A percentile compares a stretch with the other conserved stretches of the same genome.
These are phyloP conservation scores for Starmerella roubikii DNA, from an alignment of 805 yeast genomes.

Conservation along the genomic window DNA sequence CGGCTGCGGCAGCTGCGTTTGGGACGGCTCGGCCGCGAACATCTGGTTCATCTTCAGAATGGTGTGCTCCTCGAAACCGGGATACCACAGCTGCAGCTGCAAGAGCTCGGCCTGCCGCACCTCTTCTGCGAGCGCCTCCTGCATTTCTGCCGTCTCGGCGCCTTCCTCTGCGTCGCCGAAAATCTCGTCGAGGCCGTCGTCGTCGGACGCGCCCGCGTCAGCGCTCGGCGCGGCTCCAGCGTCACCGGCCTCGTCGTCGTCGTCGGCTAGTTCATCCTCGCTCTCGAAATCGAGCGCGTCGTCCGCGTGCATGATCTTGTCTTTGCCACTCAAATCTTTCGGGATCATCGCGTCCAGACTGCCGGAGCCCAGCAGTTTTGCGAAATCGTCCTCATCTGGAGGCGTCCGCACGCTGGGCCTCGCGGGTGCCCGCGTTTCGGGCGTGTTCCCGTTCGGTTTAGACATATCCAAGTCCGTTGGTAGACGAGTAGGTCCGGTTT, in stretches of 20 bases:
- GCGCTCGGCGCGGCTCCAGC: conserved; percentile 16
- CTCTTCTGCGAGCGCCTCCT: conserved; percentile 10
- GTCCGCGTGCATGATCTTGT: conserved; percentile 61
- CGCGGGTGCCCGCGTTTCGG: too few relatives aligned
- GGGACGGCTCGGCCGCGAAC: conserved; percentile 49
- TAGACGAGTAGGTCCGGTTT: too few relatives aligned
- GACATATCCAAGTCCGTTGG: too few relatives aligned
- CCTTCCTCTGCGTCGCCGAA: conserved; percentile 13
- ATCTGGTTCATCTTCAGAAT: conserved; percentile 52
- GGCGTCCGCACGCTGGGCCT: too few relatives aligned
- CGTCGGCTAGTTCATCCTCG: conserved; percentile 89
- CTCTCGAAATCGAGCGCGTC: conserved; percentile 92
- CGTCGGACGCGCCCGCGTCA: neutral
- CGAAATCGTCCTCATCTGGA: conserved; percentile 28
- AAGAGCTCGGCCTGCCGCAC: conserved; percentile 16
- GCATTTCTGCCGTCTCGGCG: conserved; percentile 2
- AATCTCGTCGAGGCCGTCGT: conserved; percentile 25
- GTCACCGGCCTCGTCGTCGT: conserved; percentile 36
- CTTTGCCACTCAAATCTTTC: conserved; percentile 30
- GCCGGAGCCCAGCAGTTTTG: conserved; percentile 22
- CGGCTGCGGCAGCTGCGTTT: conserved; percentile 40
- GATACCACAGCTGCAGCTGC: conserved; percentile 36
- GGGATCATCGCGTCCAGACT: conserved; percentile 23
- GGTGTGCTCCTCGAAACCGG: conserved; percentile 43
- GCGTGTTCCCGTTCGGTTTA: too few relatives aligned